These are phyloP conservation scores for Volvariella surrecta DNA, from an alignment of 1,284 basidiomycete species.

Conservation along the genomic window DNA sequence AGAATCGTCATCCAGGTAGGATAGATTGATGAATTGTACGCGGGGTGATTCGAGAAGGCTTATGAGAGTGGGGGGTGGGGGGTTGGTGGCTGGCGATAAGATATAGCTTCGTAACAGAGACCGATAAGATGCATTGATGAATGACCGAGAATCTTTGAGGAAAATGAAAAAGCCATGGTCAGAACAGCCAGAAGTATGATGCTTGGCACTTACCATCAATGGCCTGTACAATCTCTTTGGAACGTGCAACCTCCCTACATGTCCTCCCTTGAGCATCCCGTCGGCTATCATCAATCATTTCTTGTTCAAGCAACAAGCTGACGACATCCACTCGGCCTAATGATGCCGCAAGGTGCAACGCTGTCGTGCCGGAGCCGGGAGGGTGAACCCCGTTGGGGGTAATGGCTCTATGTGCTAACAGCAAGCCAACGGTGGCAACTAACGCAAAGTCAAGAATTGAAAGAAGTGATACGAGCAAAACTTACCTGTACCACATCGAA, in stretches of 20 bases:
- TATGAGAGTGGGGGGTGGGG: conserved; percentile 43
- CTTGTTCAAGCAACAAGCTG: conserved; percentile 66
- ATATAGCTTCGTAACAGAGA: conserved; percentile 70
- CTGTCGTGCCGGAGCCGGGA: conserved; percentile 65
- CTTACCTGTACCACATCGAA: conserved; percentile 77
- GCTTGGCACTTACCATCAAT: conserved; percentile 56
- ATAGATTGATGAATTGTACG: conserved; percentile 51
- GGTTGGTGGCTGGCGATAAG: conserved; percentile 39
- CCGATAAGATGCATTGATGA: conserved; percentile 72
- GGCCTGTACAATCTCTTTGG: conserved; percentile 62
- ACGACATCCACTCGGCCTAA: conserved; percentile 78
- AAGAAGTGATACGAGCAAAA: conserved; percentile 10
- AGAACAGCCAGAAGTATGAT: conserved; percentile 2
- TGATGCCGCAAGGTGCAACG: conserved; percentile 83
- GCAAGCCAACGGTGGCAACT: conserved; percentile 60
- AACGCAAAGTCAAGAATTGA: conserved; percentile 1
- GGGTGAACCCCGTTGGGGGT: conserved; percentile 72
- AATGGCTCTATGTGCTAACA: conserved; percentile 68
- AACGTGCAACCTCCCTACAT: conserved; percentile 68
- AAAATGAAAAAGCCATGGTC: conserved; percentile 2
- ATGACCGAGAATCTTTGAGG: conserved; percentile 65
- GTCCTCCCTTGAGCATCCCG: conserved; percentile 67
- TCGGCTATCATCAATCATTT: conserved; percentile 75
- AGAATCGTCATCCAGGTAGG: conserved; percentile 68
- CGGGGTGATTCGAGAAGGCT: conserved; percentile 57